phyloP scores from a whole-genome alignment of 257 asterid genomes.

The Asclepias syriaca region DNA sequence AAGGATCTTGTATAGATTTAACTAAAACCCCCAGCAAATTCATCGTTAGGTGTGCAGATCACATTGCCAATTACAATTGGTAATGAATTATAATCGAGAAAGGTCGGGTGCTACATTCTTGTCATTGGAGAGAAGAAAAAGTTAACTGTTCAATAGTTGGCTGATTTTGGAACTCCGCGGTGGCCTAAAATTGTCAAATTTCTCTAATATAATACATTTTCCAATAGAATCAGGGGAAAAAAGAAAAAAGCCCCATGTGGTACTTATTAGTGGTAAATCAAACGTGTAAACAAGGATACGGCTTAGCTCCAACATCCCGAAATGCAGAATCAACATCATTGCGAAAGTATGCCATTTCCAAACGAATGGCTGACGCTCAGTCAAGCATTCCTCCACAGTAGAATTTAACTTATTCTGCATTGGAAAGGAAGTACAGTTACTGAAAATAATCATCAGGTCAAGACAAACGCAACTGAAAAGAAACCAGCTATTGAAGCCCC shows the following conservation, averaged over 20 bases:
- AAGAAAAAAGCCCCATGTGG: not conserved
- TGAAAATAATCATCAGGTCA: not conserved
- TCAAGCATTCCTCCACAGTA: conserved; percentile 5
- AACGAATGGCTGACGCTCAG: conserved; percentile 14
- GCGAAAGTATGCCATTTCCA: conserved; percentile 22
- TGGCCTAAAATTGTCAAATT: not conserved
- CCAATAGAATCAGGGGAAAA: not conserved
- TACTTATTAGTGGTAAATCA: not conserved
- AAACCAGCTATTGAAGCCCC: not conserved
- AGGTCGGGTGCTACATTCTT: not conserved
- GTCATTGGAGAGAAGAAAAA: not conserved
- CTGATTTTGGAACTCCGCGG: not conserved
- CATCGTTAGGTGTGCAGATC: not conserved
- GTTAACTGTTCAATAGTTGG: not conserved
- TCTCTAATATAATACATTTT: not conserved
- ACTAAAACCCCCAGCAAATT: not conserved
- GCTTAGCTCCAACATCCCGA: conserved; percentile 65
- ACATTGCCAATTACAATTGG: not conserved
- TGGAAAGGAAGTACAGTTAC: not conserved
- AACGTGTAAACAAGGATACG: conserved; percentile 50
- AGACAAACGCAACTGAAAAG: conserved; percentile 9
- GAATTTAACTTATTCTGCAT: conserved; percentile 4
- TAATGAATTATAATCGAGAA: not conserved
- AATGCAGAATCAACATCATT: conserved; percentile 66
- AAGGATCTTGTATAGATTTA: conserved; percentile 16